A percentile compares a stretch with the other conserved stretches of the same genome.
Conservation (phyloP, 805 yeast genomes). For the Wickerhamomyces xylosicus region DNA sequence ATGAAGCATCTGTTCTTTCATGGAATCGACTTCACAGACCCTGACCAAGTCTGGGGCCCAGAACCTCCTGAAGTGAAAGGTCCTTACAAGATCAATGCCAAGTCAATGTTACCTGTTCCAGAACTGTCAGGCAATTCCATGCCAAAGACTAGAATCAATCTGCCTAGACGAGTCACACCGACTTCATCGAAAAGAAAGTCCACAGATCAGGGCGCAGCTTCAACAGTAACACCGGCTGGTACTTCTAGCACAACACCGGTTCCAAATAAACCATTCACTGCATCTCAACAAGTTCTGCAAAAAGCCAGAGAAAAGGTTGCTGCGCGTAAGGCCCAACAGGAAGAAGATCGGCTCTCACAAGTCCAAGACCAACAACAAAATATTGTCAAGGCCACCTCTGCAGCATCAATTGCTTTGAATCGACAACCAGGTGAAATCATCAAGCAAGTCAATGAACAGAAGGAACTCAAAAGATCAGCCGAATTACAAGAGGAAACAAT, state of each 20-base stretch:
- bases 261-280: constrained; percentile 7
- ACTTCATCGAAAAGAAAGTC: constrained; percentile 9
- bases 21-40: constrained; percentile 41
- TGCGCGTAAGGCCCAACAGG: constrained; percentile 17
- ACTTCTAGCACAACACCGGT: background rate
- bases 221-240: background rate
- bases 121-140: constrained; percentile 22
- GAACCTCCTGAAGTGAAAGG: constrained; percentile 50
- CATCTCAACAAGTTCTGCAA: constrained; percentile 17
- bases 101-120: constrained; percentile 71
- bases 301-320: constrained; percentile 20
- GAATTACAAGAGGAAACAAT: background rate
- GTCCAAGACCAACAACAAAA: constrained; percentile 6
- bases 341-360: background rate
- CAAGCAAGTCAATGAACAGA: constrained; percentile 10
- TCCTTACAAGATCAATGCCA: constrained; percentile 67
- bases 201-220: background rate
- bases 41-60: constrained; percentile 42
- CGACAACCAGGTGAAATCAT: constrained; percentile 20
- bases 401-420: constrained; percentile 18
- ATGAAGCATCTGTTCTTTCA: constrained; percentile 57
- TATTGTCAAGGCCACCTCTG: constrained; percentile 17
- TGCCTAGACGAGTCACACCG: constrained; percentile 15
- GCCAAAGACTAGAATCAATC: constrained; percentile 14
- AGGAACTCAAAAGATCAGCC: constrained; percentile 3